These are phyloP conservation scores for Quercus rubra DNA, from an alignment of 306 rosid species.

Conservation along the genomic window DNA sequence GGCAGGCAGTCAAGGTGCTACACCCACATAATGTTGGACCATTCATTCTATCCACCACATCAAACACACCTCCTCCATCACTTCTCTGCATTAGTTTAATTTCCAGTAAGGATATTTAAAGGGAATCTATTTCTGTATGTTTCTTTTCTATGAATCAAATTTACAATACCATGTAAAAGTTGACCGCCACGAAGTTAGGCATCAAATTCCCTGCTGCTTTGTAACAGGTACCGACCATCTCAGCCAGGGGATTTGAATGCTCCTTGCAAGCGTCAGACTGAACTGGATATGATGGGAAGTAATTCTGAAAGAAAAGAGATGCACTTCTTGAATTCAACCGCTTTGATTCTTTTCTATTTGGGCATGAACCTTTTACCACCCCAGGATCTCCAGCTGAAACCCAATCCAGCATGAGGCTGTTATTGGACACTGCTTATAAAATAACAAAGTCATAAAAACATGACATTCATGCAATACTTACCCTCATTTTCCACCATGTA, in stretches of 20 bases:
- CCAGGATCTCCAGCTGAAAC: constrained; percentile 99
- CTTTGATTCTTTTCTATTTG: constrained; percentile 86
- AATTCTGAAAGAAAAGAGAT: constrained; percentile 80
- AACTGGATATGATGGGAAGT: constrained; percentile 93
- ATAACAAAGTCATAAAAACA: background rate
- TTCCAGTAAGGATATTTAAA: constrained; percentile 25
- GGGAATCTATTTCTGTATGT: background rate
- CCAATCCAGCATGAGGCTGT: constrained; percentile 5
- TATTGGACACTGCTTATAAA: constrained; percentile 8
- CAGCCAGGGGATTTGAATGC: constrained; percentile 85
- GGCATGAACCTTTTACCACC: constrained; percentile 67
- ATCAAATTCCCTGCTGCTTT: constrained; percentile 80
- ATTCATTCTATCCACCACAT: constrained; percentile 68
- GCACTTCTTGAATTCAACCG: constrained; percentile 60
- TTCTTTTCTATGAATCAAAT: background rate
- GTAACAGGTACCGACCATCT: constrained; percentile 80
- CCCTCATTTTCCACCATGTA: constrained; percentile 94
- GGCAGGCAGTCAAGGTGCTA: constrained; percentile 68
- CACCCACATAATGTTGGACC: constrained; percentile 85
- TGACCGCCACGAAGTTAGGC: constrained; percentile 89
- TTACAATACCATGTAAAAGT: constrained; percentile 83
- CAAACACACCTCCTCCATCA: constrained; percentile 93
- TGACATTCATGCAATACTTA: constrained; percentile 32
- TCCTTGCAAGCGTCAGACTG: constrained; percentile 93
- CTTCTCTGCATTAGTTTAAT: constrained; percentile 69